Percentiles rank a stretch among this genome's conserved stretches.
Conservation (phyloP, 179 eudicot genomes). For the Drosera spatulata region DNA sequence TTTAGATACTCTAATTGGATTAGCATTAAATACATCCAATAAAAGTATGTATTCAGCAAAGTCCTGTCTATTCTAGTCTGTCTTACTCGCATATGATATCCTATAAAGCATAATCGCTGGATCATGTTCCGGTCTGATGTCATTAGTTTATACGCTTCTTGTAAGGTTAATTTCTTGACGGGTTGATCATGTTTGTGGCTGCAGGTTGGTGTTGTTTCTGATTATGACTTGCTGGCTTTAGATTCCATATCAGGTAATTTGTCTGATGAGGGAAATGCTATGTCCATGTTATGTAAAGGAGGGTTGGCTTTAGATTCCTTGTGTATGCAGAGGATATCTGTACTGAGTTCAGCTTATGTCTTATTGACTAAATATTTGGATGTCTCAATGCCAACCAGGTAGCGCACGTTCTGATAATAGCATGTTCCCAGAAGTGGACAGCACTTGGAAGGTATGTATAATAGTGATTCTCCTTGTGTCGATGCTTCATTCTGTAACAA, state of each 20-base stretch:
- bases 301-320: too few relatives aligned
- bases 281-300: too few relatives aligned
- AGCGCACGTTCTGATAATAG: constrained; percentile 45
- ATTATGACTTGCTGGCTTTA: constrained; percentile 83
- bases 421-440: constrained; percentile 89
- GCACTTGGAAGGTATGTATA: constrained; percentile 84
- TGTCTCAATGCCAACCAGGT: constrained; percentile 25
- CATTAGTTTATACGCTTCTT: neutral
- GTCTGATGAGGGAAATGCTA: too few relatives aligned
- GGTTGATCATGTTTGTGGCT: constrained; percentile 1
- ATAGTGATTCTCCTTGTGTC: neutral
- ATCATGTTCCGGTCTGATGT: too few relatives aligned
- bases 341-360: neutral
- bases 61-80: too few relatives aligned
- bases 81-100: too few relatives aligned
- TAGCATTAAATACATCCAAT: too few relatives aligned
- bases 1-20: too few relatives aligned
- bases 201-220: constrained; percentile 96
- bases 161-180: neutral
- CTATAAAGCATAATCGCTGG: too few relatives aligned
- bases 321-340: neutral
- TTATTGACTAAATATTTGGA: neutral
- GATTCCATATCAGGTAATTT: constrained; percentile 73
- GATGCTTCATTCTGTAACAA: neutral
- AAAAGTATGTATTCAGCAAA: too few relatives aligned